Evolutionary conservation across 768 basidiomycete species (phyloP), one percentile per base, ranked within the genome.

Genomic region (Termitomyces sp.): DNA sequence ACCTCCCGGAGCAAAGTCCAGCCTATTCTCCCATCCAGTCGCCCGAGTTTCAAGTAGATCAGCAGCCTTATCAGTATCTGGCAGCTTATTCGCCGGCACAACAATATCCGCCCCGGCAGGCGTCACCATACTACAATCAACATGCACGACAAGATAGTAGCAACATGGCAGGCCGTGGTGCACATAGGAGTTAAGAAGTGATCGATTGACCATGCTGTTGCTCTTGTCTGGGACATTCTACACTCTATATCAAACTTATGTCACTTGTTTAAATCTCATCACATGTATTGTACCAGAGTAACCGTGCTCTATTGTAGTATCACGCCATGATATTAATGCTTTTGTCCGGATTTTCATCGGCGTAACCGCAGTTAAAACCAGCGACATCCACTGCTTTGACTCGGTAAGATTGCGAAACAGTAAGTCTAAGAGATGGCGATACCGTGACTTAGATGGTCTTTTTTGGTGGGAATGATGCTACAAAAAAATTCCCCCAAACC

Each of bases 141-240:
- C 62, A 69, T 15, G 56, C 67, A 40, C 65, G 61, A 37, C 66
- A 70, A 51, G 58, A 57, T 42, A 66, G 62, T 47, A 61, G 57
- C 45, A 62, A 76, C 59, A 68, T 74, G 69, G 71, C 74, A 30
- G 75, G 75, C 50, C 73, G 74, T 45, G 76, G 77, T 37, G 66
- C 71, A 21, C 67, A 65, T 67, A 66, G 73, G 66, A n/a, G n/a
- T n/a, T n/a, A n/a, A n/a, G n/a, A 68, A 64, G 59, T 64, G 53
- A 45, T 43, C 21, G 15, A 26, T 26, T 37, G 5, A 32, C 30
- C n/a, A 10, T 34, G 24, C 43, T 40, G 47, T 17, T n/a, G 34
- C 24, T 8, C 35, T 17, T 53, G 19, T 35, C 9, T 45, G 26
- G 45, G 45, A 40, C 41, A 43, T 37, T 54, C 24, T 38, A 49